Conservation (phyloP, 2,329 filamentous ascomycete species). For the Fusarium robinianum region DNA sequence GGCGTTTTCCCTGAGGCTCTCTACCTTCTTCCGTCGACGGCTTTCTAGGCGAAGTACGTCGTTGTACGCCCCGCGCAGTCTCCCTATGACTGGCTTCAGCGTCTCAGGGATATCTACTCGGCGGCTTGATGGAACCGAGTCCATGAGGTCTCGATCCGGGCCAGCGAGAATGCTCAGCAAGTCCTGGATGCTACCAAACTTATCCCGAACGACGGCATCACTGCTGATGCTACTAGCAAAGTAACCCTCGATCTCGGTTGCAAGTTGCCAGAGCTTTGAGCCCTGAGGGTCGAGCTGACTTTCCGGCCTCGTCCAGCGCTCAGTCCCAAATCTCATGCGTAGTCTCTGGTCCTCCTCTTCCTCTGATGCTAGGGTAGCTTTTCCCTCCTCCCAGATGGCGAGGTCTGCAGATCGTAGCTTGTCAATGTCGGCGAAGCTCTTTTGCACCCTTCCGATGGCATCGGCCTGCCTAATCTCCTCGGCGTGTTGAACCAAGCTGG, state of each 20-base stretch:
- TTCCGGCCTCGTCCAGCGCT: conserved; percentile 75
- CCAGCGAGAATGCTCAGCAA: conserved; percentile 77
- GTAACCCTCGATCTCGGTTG: conserved; percentile 82
- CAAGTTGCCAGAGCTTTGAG: conserved; percentile 72
- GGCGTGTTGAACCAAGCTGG: conserved; percentile 82
- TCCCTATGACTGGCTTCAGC: conserved; percentile 77
- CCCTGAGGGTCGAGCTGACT: conserved; percentile 70
- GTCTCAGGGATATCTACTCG: conserved; percentile 78
- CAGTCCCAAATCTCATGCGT: conserved; percentile 80
- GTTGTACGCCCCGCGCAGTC: conserved; percentile 78
- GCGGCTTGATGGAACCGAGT: conserved; percentile 86
- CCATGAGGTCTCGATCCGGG: conserved; percentile 78
- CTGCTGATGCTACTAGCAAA: conserved; percentile 67
- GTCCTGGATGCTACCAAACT: conserved; percentile 75
- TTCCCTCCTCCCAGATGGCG: conserved; percentile 80
- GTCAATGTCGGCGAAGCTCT: conserved; percentile 84
- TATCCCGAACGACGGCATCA: conserved; percentile 70
- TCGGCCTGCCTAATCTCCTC: conserved; percentile 94
- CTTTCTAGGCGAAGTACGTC: conserved; percentile 85
- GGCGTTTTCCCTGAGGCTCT: conserved; percentile 76
- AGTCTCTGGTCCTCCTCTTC: conserved; percentile 80
- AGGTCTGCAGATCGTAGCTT: conserved; percentile 83
- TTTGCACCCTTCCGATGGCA: conserved; percentile 74
- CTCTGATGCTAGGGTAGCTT: conserved; percentile 76
- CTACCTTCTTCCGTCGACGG: conserved; percentile 76